Base-by-base conservation (phyloP, 495 filamentous ascomycete genomes). In the Hypomontagnella submonticulosa region DNA sequence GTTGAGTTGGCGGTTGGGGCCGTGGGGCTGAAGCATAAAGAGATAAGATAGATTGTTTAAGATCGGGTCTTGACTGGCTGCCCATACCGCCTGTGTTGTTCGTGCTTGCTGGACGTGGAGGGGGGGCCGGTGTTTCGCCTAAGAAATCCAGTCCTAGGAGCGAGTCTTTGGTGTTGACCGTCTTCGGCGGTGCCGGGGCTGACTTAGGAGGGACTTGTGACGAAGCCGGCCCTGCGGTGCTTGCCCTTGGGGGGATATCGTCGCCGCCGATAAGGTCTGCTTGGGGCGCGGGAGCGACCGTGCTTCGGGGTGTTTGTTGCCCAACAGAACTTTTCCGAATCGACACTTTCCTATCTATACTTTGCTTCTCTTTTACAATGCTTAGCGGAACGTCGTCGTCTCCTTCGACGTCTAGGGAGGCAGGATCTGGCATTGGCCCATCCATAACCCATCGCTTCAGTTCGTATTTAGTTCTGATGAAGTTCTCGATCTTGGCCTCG, bases 401-500 rank as follows among this genome's bases (percentile, higher is more conserved):
- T 27, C 87, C 91, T 4, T 90, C 92, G 30, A 81, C 88, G 71
- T 93, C 90, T 53, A 99, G 77, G n/a, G 88, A 92, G 0, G 90
- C 82, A 18, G 96, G 96, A 70, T 97, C 92, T 7, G 96, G 96
- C 77, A 97, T 93, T 9, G 84, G 85, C 2, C 96, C 95, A 58
- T 99, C 96, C 94, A 97, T 97, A 1, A 93, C 91, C 95, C 95
- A 99, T 77, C 96, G 83, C 82, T 97, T 98, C 7, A 92, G 89
- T 70, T 99, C 95, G 75, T 99, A 99, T 77, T 99, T 99, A 34
- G 95, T 99, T 41, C 96, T 87, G 63, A 99, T 97, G 67, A 99
- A 99, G 77, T 97, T 99, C 83, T 98, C 95, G 64, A 99, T 98
- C 81, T 99, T 99, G 42, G 91, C 85, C 80, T 98, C 94, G n/a